phyloP scores from a whole-genome alignment of 208 protist genomes.

The Trypanosoma lewisi region DNA sequence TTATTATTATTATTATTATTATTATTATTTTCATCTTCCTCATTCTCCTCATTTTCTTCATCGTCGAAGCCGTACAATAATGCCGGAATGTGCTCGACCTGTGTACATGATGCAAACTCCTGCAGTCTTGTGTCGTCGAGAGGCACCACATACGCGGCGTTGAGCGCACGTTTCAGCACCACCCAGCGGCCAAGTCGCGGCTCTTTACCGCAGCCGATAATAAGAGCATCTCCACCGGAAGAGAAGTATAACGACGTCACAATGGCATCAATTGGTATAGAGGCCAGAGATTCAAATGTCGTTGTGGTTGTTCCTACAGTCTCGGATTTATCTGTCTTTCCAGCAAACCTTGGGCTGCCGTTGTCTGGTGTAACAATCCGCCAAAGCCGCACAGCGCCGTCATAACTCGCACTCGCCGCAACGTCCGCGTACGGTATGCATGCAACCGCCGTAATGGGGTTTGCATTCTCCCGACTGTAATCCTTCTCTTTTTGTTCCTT shows the following conservation, averaged over 20 bases:
- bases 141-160: slow-evolving; percentile 75
- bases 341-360: not conserved
- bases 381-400: slow-evolving; percentile 87
- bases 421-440: slow-evolving; percentile 82
- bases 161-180: slow-evolving; percentile 65
- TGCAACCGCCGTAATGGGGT: slow-evolving; percentile 84
- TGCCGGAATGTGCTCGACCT: slow-evolving; percentile 77
- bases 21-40: slow-evolving; percentile 23
- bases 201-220: slow-evolving; percentile 75
- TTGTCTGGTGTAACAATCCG: slow-evolving; percentile 30
- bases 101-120: slow-evolving; percentile 23
- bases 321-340: not conserved
- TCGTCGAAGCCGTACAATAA: slow-evolving; percentile 63
- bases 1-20: slow-evolving; percentile 16
- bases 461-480: slow-evolving; percentile 30
- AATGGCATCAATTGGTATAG: slow-evolving; percentile 68
- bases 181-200: slow-evolving; percentile 84
- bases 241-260: slow-evolving; percentile 75
- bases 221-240: slow-evolving; percentile 43
- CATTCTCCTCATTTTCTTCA: slow-evolving; percentile 26
- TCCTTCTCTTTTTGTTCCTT: not conserved
- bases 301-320: slow-evolving; percentile 13
- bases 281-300: slow-evolving; percentile 48
- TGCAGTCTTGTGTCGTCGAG: slow-evolving; percentile 38
- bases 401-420: slow-evolving; percentile 82